Base-by-base conservation (phyloP, 148 eudicot species). In the Rhododendron ovatum region DNA sequence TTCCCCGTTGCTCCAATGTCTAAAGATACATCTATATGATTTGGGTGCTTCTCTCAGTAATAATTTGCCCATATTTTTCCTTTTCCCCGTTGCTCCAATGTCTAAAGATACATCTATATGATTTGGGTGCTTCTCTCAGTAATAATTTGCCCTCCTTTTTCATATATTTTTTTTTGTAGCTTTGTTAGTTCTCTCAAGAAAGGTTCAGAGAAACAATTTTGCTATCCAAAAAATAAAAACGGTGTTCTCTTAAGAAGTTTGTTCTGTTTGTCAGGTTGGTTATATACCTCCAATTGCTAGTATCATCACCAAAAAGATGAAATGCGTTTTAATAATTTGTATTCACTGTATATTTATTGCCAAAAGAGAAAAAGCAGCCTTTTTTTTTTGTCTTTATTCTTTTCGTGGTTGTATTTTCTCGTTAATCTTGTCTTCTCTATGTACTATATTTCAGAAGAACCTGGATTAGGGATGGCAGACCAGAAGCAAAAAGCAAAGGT, bases 401-500 rank as follows among this genome's bases (percentile, higher is more conserved):
- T 35, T 15, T 37, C 4, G 28, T 37, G 7, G 65, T 86, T 43
- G 5, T 53, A 55, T 77, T 4, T 78, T 65, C 50, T 17, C 24
- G 24, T 2, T 74, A 7, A 61, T 47, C 35, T 78, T 12, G 65
- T 78, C 22, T 65, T 9, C 39, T n/a, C 33, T 84, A 59, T 75
- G 53, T 17, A 83, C 53, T 26, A 48, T 30, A 17, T 88, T 91
- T 75, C 91, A 92, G 96, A 89, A 86, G 91, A 87, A 89, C 84
- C 84, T 57, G 88, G 82, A 76, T 61, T 80, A 82, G 81, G 71
- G 84, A 71, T 85, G 15, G 78, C 82, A 86, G 89, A 90, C 78
- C 91, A 88, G 89, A 89, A 86, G 81, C 88, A 89, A 89, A 84
- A 47, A 2, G 84, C 82, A 63, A 92, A 93, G 95, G 98, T 71